These are phyloP conservation scores for Rhipidocladum racemiflorum DNA, from an alignment of 176 grass and related monocot species.

Conservation along the genomic window DNA sequence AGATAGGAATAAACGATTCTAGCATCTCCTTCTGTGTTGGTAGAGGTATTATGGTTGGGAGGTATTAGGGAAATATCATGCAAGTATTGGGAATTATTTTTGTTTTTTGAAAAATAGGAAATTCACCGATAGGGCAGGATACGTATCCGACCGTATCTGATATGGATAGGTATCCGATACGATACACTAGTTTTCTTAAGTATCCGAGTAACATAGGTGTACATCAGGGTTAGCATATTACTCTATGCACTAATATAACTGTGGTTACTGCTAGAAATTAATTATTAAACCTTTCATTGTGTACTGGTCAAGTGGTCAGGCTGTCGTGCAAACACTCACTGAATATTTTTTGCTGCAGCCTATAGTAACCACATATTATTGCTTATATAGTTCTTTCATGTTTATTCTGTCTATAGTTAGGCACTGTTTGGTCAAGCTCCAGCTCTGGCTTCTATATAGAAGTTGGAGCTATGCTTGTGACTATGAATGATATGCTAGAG, in stretches of 20 bases:
- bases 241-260: constrained; percentile 2
- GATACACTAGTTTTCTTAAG: too few relatives aligned
- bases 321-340: not conserved
- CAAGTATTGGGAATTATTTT: too few relatives aligned
- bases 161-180: too few relatives aligned
- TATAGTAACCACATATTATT: not conserved
- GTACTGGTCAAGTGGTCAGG: not conserved
- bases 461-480: not conserved
- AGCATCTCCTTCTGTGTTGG: too few relatives aligned
- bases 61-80: too few relatives aligned
- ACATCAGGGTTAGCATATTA: constrained; percentile 5
- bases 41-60: too few relatives aligned
- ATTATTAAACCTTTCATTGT: not conserved
- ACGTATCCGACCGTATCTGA: too few relatives aligned
- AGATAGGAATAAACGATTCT: too few relatives aligned
- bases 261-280: constrained; percentile 4
- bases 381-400: not conserved
- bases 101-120: too few relatives aligned
- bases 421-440: not conserved
- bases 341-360: not conserved
- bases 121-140: too few relatives aligned
- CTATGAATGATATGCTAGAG: not conserved
- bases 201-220: too few relatives aligned
- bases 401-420: not conserved
- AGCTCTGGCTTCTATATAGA: not conserved